Evolutionary conservation across 2,329 filamentous ascomycete species (phyloP), one percentile per base, ranked within the genome.

Genomic region (Exophiala oligosperma): DNA sequence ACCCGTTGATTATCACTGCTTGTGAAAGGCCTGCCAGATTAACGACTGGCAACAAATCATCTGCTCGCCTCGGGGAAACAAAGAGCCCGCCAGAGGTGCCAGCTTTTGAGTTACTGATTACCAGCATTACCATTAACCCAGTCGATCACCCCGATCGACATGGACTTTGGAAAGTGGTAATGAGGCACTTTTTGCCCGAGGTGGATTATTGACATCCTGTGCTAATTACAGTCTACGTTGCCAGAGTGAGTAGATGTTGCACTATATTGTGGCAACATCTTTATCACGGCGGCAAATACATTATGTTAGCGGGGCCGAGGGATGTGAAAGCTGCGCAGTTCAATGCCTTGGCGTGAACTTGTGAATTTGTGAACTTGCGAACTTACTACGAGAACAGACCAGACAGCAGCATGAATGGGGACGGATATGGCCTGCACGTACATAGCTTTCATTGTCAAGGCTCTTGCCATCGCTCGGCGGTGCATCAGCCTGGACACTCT

Each of bases 391-490:
- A 32, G 32, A 9, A 35, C 32, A 35, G 32, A 35, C 32, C 7
- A 35, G 9, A 8, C 9, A 9, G 32, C 46, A 48, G 28, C n/a
- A 29, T 17, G 46, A 26, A 28, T 2, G 23, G 46, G 29, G 24
- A 11, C 8, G 46, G 46, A 32, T 17, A 17, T 28, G 43, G 29
- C 37, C 38, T 12, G 24, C 48, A 52, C 52, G 49, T 61, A 61
- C 50, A 61, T 61, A 61, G 59, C 54, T 47, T 58, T 47, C 54
- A 46, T 52, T 26, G 35, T 44, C 37, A 43, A 12, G 59, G 55
- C 48, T 47, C 41, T 17, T 52, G 28, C 48, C 49, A 52, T 56
- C 49, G 49, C 48, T 46, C 3, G 38, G n/a, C 29, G 52, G 49
- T 55, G 43, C 44, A 28, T 32, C 46, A 28, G 46, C 38, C 53